Percentiles rank a stretch among this genome's conserved stretches.
Conservation (phyloP, 192 early-diverging fungal species). For the Obelidium mucronatum region DNA sequence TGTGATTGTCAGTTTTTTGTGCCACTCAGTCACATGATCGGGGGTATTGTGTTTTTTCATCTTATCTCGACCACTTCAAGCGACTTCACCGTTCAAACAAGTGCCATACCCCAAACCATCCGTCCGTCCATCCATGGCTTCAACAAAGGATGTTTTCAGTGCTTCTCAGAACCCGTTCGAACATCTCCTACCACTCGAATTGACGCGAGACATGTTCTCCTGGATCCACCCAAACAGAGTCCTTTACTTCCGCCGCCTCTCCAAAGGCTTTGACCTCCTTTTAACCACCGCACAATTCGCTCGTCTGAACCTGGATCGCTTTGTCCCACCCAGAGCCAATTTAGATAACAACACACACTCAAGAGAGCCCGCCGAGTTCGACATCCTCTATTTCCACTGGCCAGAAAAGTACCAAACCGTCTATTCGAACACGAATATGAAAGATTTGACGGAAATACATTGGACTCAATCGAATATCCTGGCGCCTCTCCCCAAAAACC, state of each 20-base stretch:
- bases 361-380: background rate
- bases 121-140: background rate
- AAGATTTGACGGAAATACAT: background rate
- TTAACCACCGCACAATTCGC: background rate
- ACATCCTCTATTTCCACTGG: background rate
- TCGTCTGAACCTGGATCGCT: background rate
- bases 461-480: background rate
- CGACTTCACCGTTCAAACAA: no score
- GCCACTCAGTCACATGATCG: no score
- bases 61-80: no score
- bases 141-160: no score
- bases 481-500: background rate
- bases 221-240: background rate
- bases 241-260: constrained; percentile 5
- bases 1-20: no score
- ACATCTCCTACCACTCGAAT: background rate
- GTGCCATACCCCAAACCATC: background rate
- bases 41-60: no score
- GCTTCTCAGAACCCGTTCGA: constrained; percentile 1
- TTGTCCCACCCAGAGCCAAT: background rate
- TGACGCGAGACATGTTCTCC: background rate
- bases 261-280: background rate
- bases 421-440: background rate
- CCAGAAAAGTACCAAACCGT: background rate
- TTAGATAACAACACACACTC: background rate